Percentiles rank a stretch among this genome's conserved stretches.
phyloP scores from a whole-genome alignment of 495 filamentous ascomycete species.

The Jackrogersella multiformis region DNA sequence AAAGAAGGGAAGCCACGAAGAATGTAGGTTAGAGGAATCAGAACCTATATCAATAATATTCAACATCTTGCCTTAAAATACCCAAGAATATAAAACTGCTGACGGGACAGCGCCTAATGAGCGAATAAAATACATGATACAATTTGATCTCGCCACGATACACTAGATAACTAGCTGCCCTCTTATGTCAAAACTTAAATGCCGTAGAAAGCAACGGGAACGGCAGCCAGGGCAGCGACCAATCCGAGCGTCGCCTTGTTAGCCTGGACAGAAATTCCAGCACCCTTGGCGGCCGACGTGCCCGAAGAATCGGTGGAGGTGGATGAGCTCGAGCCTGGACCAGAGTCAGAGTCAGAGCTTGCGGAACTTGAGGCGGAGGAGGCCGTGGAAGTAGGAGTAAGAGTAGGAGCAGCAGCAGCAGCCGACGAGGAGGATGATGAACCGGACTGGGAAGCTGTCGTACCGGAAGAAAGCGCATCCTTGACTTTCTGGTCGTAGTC shows the following conservation, averaged over 20 bases:
- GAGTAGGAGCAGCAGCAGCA: background rate
- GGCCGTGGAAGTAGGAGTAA: background rate
- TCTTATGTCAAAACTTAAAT: background rate
- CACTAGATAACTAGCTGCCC: too few species aligned
- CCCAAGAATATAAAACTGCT: background rate
- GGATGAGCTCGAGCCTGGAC: constrained; percentile 7
- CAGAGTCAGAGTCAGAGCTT: constrained; percentile 11
- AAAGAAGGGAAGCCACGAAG: too few species aligned
- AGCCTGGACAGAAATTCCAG: background rate
- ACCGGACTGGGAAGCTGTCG: background rate
- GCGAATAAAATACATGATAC: background rate
- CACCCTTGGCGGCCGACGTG: background rate
- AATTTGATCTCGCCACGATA: too few species aligned
- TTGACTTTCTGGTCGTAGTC: constrained; percentile 19
- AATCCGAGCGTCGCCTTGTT: constrained; percentile 7
- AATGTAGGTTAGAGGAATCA: too few species aligned
- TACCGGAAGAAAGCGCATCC: constrained; percentile 10
- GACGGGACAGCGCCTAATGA: background rate
- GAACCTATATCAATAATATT: too few species aligned
- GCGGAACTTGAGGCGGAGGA: constrained; percentile 4
- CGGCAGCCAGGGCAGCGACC: constrained; percentile 16
- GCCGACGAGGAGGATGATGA: background rate
- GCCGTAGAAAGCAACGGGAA: constrained; percentile 10
- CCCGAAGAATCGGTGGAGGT: background rate
- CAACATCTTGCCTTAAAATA: background rate